phyloP scores from a whole-genome alignment of 768 basidiomycete species.

The Hypholoma fasciculare region DNA sequence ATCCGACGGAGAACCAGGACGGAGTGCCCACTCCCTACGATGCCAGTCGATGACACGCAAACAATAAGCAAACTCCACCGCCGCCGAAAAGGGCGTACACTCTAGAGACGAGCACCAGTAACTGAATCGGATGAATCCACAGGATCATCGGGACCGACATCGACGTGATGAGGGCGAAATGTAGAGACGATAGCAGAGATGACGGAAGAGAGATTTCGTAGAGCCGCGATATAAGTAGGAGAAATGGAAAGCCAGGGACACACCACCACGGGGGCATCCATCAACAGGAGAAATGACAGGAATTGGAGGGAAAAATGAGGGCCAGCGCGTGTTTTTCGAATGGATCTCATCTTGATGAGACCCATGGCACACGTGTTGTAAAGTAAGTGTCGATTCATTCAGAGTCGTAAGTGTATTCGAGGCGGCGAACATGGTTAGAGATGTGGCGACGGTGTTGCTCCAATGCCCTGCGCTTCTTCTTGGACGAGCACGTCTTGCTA shows the following conservation, averaged over 20 bases:
- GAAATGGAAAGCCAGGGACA: neutral
- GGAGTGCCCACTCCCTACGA: neutral
- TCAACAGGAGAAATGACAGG: neutral
- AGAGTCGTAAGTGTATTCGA: constrained; percentile 7
- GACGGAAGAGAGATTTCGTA: neutral
- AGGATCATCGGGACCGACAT: neutral
- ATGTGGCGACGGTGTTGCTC: constrained; percentile 14
- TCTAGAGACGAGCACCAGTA: neutral
- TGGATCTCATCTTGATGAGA: too few relatives aligned
- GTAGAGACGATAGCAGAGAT: neutral
- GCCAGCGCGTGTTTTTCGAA: too few relatives aligned
- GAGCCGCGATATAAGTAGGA: neutral
- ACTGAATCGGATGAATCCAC: neutral
- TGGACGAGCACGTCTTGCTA: constrained; percentile 10
- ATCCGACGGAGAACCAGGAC: neutral
- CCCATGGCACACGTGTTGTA: neutral
- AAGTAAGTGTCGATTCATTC: constrained; percentile 8
- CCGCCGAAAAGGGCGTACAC: neutral
- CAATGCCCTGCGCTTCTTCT: constrained; percentile 13
- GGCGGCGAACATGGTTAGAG: constrained; percentile 5
- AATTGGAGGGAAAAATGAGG: neutral
- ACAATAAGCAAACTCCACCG: neutral
- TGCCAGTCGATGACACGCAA: neutral
- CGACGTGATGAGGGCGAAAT: neutral
- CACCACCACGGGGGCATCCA: neutral